Conservation (phyloP, 495 filamentous ascomycete genomes). For the Daldinia vernicosa region DNA sequence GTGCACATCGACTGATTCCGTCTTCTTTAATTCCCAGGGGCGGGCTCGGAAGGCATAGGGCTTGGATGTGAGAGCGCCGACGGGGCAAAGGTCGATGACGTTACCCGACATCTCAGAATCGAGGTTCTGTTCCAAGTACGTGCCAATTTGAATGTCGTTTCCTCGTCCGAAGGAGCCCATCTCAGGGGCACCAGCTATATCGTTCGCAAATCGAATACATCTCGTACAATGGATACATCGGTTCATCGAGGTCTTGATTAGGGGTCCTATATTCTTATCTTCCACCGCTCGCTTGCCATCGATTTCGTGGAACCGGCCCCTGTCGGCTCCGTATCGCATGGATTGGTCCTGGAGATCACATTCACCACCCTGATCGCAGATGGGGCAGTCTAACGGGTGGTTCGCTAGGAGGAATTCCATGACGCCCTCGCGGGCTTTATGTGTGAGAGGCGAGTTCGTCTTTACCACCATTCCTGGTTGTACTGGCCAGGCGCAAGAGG, state of each 20-base stretch:
- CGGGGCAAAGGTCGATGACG: constrained; percentile 97
- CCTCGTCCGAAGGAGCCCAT: constrained; percentile 93
- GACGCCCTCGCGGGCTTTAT: constrained; percentile 97
- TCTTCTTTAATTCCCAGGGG: constrained; percentile 94
- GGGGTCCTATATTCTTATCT: constrained; percentile 98
- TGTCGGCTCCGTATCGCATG: constrained; percentile 96
- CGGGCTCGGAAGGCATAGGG: constrained; percentile 97
- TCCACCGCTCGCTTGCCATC: constrained; percentile 95
- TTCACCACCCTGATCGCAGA: constrained; percentile 98
- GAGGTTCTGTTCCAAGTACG: constrained; percentile 90
- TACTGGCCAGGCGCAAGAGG: constrained; percentile 98
- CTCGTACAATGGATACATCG: constrained; percentile 98
- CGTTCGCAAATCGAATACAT: constrained; percentile 97
- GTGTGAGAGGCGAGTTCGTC: constrained; percentile 92
- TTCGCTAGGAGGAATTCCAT: constrained; percentile 99
- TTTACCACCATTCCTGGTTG: constrained; percentile 99
- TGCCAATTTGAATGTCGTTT: constrained; percentile 97
- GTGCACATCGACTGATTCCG: constrained; percentile 92
- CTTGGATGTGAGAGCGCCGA: constrained; percentile 95
- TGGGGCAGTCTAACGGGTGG: constrained; percentile 95
- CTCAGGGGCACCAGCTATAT: constrained; percentile 94
- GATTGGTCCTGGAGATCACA: constrained; percentile 99
- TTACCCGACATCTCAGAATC: constrained; percentile 96
- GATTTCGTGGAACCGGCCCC: constrained; percentile 95
- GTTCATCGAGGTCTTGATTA: constrained; percentile 99